These are phyloP conservation scores for Parascedosporium putredinis DNA, from an alignment of 2,329 filamentous ascomycete species.

Conservation along the genomic window DNA sequence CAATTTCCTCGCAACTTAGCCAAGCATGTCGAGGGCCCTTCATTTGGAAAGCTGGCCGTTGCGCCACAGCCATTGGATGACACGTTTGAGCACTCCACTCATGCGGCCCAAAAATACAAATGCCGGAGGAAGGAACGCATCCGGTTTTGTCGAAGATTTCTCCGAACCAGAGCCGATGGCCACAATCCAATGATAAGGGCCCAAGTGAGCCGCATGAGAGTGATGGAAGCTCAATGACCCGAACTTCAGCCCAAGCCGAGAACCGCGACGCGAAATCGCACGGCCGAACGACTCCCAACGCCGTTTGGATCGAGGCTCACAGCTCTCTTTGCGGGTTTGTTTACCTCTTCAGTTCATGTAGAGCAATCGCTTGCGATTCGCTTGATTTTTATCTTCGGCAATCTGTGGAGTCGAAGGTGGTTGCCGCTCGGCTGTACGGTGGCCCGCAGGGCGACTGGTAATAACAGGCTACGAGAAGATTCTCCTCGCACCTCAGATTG, in stretches of 20 bases:
- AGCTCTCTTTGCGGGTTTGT: neutral
- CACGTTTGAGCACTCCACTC: neutral
- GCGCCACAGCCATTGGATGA: neutral
- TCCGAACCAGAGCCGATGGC: neutral
- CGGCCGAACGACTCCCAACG: neutral
- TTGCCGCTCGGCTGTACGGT: neutral
- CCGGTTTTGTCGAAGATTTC: neutral
- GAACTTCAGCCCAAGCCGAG: neutral
- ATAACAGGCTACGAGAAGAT: neutral
- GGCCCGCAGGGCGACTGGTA: neutral
- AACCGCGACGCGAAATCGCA: neutral
- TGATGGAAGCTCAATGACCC: too few species aligned
- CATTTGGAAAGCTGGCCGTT: neutral
- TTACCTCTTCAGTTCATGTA: neutral
- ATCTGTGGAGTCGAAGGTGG: slow-evolving; percentile 11
- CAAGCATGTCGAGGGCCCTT: neutral
- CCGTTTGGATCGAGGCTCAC: neutral
- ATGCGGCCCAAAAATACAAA: neutral
- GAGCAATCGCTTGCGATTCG: neutral
- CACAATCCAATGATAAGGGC: neutral
- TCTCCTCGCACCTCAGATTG: slow-evolving; percentile 11
- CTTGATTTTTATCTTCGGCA: slow-evolving; percentile 10
- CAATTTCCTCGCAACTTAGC: neutral
- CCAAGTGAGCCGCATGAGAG: neutral
- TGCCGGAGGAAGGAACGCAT: too few species aligned